Percentiles rank a stretch among this genome's conserved stretches.
Conservation (phyloP, 1,284 basidiomycete genomes). For the Trametes versicolor region DNA sequence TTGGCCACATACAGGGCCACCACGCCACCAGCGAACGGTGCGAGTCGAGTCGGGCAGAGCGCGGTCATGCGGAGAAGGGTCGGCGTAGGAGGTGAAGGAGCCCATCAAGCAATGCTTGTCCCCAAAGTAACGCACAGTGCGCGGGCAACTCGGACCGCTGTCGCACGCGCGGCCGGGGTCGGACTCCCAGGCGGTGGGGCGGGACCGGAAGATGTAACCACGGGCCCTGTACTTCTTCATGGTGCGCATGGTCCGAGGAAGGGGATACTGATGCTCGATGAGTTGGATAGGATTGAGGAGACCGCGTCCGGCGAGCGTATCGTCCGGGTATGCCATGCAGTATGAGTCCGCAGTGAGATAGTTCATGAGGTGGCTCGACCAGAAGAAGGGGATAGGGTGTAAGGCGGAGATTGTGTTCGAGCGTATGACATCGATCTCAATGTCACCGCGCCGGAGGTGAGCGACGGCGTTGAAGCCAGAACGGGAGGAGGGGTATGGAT, state of each 20-base stretch:
- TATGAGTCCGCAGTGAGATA: neutral
- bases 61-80: neutral
- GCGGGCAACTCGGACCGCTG: neutral
- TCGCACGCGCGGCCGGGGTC: neutral
- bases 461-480: neutral
- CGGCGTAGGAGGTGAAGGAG: neutral
- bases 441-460: neutral
- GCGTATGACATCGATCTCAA: slow-evolving; percentile 1
- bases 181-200: neutral
- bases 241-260: neutral
- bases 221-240: neutral
- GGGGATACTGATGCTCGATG: neutral
- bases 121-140: neutral
- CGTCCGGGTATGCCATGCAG: neutral
- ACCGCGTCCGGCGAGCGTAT: neutral
- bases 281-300: neutral
- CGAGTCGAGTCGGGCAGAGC: neutral
- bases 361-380: slow-evolving; percentile 2
- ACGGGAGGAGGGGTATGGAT: neutral
- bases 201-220: neutral
- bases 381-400: slow-evolving; percentile 6
- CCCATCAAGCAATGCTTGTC: neutral
- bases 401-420: neutral
- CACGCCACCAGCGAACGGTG: neutral
- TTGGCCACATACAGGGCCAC: neutral